Evolutionary conservation across 305 asterid species (phyloP).

Genomic region (Solanum hybrid): DNA sequence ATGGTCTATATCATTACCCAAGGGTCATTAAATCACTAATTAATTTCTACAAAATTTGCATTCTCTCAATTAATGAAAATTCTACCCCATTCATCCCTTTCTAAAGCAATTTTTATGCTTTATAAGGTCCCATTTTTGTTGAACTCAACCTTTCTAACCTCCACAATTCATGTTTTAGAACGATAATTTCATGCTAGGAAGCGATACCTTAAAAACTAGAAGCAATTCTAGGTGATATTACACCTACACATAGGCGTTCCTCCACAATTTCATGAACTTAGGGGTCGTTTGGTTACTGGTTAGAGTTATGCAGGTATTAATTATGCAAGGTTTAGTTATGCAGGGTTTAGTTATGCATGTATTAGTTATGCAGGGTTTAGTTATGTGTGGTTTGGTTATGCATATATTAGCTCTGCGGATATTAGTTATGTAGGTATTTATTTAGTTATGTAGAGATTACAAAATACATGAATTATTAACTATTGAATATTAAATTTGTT

Average conservation of each 20-base stretch:
- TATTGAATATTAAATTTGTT: no score
- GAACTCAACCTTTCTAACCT: background rate
- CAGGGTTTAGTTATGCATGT: no score
- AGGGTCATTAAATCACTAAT: background rate
- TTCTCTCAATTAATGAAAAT: background rate
- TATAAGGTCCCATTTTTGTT: background rate
- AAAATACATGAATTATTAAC: background rate
- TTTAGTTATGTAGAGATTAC: no score
- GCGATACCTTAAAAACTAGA: background rate
- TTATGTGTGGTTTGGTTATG: background rate
- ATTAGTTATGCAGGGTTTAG: no score
- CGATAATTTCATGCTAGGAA: background rate
- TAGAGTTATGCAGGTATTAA: background rate
- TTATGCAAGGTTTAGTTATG: background rate
- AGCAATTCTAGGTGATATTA: background rate
- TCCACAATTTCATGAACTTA: background rate
- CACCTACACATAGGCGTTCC: background rate
- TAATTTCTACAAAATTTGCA: background rate
- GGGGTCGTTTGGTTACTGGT: background rate
- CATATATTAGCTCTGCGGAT: no score
- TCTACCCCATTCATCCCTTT: background rate
- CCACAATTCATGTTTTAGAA: background rate
- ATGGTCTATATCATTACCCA: background rate
- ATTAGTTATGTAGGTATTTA: no score
- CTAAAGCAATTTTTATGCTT: background rate